Evolutionary conservation across 176 grass and related monocot genomes (phyloP), one percentile per base, ranked within the genome.

Genomic region (Olyra latifolia): DNA sequence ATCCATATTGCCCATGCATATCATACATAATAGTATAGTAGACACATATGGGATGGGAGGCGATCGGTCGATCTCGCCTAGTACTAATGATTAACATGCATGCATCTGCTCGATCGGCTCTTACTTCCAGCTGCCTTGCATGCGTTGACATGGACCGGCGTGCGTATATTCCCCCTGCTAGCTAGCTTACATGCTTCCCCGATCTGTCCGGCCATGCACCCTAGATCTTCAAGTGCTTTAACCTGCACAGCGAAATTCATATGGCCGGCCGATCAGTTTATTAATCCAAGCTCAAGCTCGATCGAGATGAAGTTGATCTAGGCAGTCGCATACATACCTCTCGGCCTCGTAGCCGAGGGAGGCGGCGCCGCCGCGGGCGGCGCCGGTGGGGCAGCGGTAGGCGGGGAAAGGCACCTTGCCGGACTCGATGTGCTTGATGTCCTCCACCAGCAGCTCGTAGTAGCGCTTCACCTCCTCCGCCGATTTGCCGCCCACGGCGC

Each of bases 401-500:
- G 62, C 50, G 0, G 89, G 85, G 55, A 94, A 90, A 7, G 94
- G 84, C 71, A 94, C 84, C n/a, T 72, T 81, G 49, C 91, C 80
- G 24, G 94, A 84, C 66, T 97, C 91, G 79, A 97, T 97, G 80
- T 17, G 72, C 10, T 84, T 57, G 80, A 97, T 9, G 56, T 97
- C 94, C 44, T 80, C 28, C 79, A 69, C 62, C 25, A 97, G 91
- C 66, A 84, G 54, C 28, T 90, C 85, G 32, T 92, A 90, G 91
- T 94, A 91, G 41, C 47, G 84, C 56, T 70, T 80, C 43, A 90
- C 89, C 16, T 94, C 89, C 1, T 92, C 89, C 13, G 76, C 87
- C 7, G 94, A 75, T 84, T 94, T 97, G 64, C 89, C 89, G 52
- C 87, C 94, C 45, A 97, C 91, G 57, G 89, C 87, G 14, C 82